Conservation (phyloP, 495 filamentous ascomycete species). For the Glutinoglossum americanum region DNA sequence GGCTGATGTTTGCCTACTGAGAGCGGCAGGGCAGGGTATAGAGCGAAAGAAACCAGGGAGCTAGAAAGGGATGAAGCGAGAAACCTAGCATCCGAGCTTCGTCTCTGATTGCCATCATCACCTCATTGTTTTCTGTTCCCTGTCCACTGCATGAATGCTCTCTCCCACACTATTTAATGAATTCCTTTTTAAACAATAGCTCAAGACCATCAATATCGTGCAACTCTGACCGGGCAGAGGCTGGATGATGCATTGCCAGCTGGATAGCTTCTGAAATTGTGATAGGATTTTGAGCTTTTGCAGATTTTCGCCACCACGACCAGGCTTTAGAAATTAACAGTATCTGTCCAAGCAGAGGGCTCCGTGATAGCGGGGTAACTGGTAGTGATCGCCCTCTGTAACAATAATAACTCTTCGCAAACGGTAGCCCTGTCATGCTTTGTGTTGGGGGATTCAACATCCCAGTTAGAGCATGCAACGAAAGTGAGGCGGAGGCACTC, state of each 20-base stretch:
- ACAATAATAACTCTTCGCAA: background rate
- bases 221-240: background rate
- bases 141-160: background rate
- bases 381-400: background rate
- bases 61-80: background rate
- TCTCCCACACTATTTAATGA: background rate
- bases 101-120: conserved; percentile 2
- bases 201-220: background rate
- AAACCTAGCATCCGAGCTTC: background rate
- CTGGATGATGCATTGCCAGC: background rate
- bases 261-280: background rate
- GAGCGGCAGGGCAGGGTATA: background rate
- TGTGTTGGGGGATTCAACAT: background rate
- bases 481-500: conserved; percentile 1
- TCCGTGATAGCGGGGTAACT: background rate
- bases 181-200: background rate
- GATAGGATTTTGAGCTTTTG: background rate
- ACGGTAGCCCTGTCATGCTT: background rate
- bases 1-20: background rate
- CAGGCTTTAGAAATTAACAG: background rate
- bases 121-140: background rate
- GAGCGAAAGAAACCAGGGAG: background rate
- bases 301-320: conserved; percentile 2
- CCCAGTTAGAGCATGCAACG: background rate
- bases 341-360: background rate